Percentiles rank a stretch among this genome's conserved stretches.
These are phyloP conservation scores for Monosporascus sp. DNA, from an alignment of 2,329 filamentous ascomycete species.

Conservation along the genomic window DNA sequence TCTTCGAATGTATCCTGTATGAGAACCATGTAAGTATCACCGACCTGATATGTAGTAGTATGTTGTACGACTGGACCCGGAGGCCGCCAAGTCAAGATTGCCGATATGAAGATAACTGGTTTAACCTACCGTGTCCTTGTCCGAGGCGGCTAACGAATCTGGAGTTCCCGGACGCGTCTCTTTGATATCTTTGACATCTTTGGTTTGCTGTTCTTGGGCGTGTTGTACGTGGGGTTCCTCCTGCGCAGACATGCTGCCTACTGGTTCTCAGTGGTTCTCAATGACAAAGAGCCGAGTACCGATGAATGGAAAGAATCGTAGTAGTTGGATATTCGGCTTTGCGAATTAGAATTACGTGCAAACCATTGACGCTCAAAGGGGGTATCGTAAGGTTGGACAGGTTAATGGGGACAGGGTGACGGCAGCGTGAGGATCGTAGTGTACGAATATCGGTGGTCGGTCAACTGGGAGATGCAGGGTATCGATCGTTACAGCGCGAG, in stretches of 20 bases:
- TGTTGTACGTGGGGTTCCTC: conserved; percentile 14
- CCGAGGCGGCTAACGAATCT: conserved; percentile 28
- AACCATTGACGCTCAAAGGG: not conserved
- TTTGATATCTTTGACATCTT: conserved; percentile 11
- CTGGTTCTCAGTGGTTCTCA: conserved; percentile 1
- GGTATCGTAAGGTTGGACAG: not conserved
- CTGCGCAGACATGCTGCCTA: conserved; percentile 24
- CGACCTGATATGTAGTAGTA: too few relatives aligned
- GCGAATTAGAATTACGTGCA: not conserved
- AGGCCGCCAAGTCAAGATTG: not conserved
- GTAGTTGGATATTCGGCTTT: not conserved
- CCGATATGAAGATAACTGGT: conserved; percentile 4
- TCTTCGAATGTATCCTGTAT: conserved; percentile 78
- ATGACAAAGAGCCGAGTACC: not conserved
- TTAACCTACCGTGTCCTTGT: conserved; percentile 34
- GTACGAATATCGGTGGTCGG: not conserved
- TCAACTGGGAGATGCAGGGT: not conserved
- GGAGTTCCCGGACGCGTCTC: conserved; percentile 9
- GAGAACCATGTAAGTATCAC: not conserved
- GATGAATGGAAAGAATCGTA: too few relatives aligned
- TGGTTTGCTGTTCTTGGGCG: conserved; percentile 6
- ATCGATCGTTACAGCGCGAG: not conserved
- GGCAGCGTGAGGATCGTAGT: too few relatives aligned
- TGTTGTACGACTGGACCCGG: conserved; percentile 8
- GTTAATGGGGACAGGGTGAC: too few relatives aligned